Evolutionary conservation across 768 basidiomycete genomes (phyloP), one percentile per base, ranked within the genome.

Genomic region (Serendipita sp.): DNA sequence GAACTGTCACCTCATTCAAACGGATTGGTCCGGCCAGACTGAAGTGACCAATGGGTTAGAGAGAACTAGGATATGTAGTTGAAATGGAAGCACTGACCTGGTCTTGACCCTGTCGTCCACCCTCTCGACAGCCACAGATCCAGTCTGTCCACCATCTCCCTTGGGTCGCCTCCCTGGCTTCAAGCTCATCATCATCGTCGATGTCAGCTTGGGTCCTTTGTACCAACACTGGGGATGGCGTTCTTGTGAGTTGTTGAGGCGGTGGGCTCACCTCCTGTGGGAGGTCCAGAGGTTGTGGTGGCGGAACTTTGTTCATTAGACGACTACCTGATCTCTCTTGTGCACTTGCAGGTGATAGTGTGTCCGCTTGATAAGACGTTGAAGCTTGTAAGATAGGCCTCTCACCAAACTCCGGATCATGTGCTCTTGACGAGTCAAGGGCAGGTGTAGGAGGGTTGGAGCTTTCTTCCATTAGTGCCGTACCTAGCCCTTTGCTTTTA

Each of bases 101-200:
- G 65, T 78, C 71, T 61, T 88, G 83, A 3, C 85, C 86, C 45
- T 82, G 85, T 16, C 86, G 77, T 71, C 86, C 83, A n/a, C 84
- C 83, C 69, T 88, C 87, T 17, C 82, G 76, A 66, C 86, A 88
- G 13, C 88, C 88, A 70, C 88, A 90, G 65, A 90, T 70, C 86
- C 87, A 88, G 33, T 90, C 88, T 69, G 88, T 87, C 88, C 88
- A 90, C 88, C 88, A 90, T 64, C 79, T 74, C 3, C 77, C 75
- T 58, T 76, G 74, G 44, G 72, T 73, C 28, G 65, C 69, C 41
- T 71, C 73, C 7, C 74, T 73, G 3, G 71, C 69, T n/a, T 71
- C 67, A 20, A 65, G 63, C 20, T 70, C 63, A 38, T 64, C 38
- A 24, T 66, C 33, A 30, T 67, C 61, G 62, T 20, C 22, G 28